Base-by-base conservation (phyloP, 2,329 filamentous ascomycete genomes). In the Colletotrichum acutatum region DNA sequence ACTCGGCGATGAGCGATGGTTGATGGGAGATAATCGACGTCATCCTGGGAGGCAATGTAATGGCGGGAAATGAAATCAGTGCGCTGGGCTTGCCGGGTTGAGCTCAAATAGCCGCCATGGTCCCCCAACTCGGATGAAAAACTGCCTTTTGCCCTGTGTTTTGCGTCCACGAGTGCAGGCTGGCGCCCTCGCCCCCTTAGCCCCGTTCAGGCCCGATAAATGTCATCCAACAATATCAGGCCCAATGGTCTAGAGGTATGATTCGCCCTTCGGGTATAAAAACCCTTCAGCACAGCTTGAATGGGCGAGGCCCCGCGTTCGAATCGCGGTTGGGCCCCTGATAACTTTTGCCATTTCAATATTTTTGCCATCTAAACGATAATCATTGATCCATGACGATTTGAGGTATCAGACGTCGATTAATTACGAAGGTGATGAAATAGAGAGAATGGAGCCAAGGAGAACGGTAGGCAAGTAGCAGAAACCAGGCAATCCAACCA, bases 191-290 rank as follows among this genome's bases (percentile, higher is more conserved):
- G 19, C 11, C 2, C 6, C 5, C 16, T 24, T 28, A 9, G 26
- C 7, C 19, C 7, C 4, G 5, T 3, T n/a, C 11, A 12, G 6
- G 19, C 11, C 0, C 2, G 0, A 1, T 0, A n/a, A 6, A 1
- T 9, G 0, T 12, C 28, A 68, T 34, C 22, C 19, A 42, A 7
- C 8, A 19, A 30, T 1, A 30, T 62, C 60, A 24, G 69, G 53
- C 65, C 66, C 66, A 68, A 72, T 72, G 69, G 65, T 72, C 69
- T 72, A 72, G 69, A 69, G 69, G 69, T 71, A 71, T 58, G 69
- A 71, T 71, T 71, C 69, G 65, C 69, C 69, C 69, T 71, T 71
- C 69, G 69, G 69, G 69, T 72, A 37, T 58, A 19, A 28, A 42
- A 32, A 63, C 59, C 53, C 69, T 58, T 54, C 26, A 49, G 69